Evolutionary conservation across 495 filamentous ascomycete genomes (phyloP).

Genomic region (Apiosordaria backusii): DNA sequence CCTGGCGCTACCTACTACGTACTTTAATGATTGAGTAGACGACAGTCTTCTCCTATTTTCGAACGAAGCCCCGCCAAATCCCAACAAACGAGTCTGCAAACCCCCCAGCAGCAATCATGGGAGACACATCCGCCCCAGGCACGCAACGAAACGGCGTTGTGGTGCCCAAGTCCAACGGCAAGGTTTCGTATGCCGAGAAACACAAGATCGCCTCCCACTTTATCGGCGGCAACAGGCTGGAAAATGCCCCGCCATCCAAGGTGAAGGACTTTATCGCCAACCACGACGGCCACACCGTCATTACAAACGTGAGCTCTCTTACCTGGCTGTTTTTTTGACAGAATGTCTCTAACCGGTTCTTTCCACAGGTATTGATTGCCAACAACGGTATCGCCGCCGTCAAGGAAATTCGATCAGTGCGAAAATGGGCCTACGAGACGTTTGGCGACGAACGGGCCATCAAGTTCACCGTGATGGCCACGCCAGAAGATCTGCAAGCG

Average conservation of each 20-base stretch:
- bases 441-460: conserved; percentile 98
- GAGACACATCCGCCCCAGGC: conserved; percentile 50
- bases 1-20: neutral
- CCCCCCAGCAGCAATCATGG: conserved; percentile 32
- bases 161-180: conserved; percentile 48
- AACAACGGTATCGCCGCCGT: conserved; percentile 99
- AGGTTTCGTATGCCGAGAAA: conserved; percentile 64
- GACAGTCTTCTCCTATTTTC: neutral
- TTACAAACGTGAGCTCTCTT: conserved; percentile 73
- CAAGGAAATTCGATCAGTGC: conserved; percentile 96
- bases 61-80: conserved; percentile 3
- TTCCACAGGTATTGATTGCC: conserved; percentile 84
- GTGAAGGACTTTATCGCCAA: conserved; percentile 93
- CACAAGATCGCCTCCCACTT: conserved; percentile 85
- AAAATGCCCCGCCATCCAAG: conserved; percentile 67
- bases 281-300: conserved; percentile 93
- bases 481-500: conserved; percentile 94
- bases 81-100: neutral
- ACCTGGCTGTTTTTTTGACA: neutral
- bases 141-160: conserved; percentile 32
- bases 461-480: conserved; percentile 99
- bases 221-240: conserved; percentile 87
- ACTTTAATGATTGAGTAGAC: conserved; percentile 5
- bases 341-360: conserved; percentile 5
- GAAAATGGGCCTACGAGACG: conserved; percentile 99